These are phyloP conservation scores for Saccharum spontaneum DNA, from an alignment of 176 grass and related monocot species.

Conservation along the genomic window DNA sequence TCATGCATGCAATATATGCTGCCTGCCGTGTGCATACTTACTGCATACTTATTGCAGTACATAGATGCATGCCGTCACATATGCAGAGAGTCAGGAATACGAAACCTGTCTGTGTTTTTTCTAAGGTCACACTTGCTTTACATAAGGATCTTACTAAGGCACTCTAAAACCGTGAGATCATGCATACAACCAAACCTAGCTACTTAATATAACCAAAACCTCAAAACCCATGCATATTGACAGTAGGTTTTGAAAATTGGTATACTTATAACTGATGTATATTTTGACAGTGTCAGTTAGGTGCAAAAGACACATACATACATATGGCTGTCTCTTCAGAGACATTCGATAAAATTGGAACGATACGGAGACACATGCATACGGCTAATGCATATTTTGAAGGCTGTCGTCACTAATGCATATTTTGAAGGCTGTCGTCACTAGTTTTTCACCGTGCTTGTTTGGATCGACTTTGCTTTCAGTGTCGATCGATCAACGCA, in stretches of 20 bases:
- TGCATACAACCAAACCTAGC: neutral
- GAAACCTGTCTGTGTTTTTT: neutral
- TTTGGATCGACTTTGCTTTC: conserved; percentile 27
- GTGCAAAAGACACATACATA: neutral
- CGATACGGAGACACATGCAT: neutral
- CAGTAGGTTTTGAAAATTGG: too few relatives aligned
- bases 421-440: neutral
- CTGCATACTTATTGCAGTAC: neutral
- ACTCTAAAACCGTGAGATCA: neutral
- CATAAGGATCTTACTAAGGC: too few relatives aligned
- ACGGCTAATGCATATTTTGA: neutral
- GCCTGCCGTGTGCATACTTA: neutral
- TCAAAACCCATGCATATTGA: too few relatives aligned
- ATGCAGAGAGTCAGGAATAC: neutral
- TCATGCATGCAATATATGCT: conserved; percentile 43
- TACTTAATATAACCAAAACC: neutral
- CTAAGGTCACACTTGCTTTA: neutral
- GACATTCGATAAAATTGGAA: too few relatives aligned
- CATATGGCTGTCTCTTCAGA: too few relatives aligned
- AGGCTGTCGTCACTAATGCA: neutral
- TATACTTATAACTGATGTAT: neutral
- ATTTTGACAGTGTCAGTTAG: neutral
- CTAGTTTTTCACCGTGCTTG: neutral
- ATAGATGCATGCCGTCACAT: neutral
- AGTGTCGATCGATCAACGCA: neutral